Percentiles rank a stretch among this genome's conserved stretches.
Conservation (phyloP, 208 protist species). For the Leishmania turanica region DNA sequence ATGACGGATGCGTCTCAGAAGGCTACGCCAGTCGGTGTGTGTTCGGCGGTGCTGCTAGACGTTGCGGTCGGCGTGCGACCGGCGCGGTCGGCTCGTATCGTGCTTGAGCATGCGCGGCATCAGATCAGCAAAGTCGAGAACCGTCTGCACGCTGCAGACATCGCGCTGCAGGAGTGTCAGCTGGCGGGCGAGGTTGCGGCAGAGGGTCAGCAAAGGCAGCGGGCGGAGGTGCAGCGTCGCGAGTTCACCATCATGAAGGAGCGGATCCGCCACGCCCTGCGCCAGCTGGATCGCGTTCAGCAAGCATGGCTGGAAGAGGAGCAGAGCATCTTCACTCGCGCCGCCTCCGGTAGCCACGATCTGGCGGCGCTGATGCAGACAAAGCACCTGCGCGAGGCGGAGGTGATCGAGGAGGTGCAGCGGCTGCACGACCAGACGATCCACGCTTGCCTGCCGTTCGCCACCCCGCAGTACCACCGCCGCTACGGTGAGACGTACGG, state of each 20-base stretch:
- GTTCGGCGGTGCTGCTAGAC: slow-evolving; percentile 72
- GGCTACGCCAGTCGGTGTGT: slow-evolving; percentile 47
- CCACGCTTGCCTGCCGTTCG: slow-evolving; percentile 78
- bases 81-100: slow-evolving; percentile 60
- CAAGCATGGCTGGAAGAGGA: slow-evolving; percentile 70
- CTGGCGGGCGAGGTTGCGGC: background rate
- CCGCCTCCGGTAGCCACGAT: slow-evolving; percentile 47
- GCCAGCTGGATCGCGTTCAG: slow-evolving; percentile 43
- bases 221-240: slow-evolving; percentile 47
- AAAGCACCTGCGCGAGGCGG: slow-evolving; percentile 70
- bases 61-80: slow-evolving; percentile 83
- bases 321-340: slow-evolving; percentile 50
- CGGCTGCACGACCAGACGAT: slow-evolving; percentile 64
- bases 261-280: slow-evolving; percentile 46
- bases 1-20: slow-evolving; percentile 55
- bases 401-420: slow-evolving; percentile 72
- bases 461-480: slow-evolving; percentile 86
- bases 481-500: slow-evolving; percentile 82
- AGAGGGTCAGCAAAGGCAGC: slow-evolving; percentile 13
- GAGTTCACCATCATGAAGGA: slow-evolving; percentile 71
- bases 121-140: slow-evolving; percentile 52
- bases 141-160: slow-evolving; percentile 59
- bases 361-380: slow-evolving; percentile 55
- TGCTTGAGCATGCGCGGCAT: slow-evolving; percentile 67
- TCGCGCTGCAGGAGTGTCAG: slow-evolving; percentile 36